phyloP scores from a whole-genome alignment of 306 rosid genomes.

The Sechiopsis laciniata region DNA sequence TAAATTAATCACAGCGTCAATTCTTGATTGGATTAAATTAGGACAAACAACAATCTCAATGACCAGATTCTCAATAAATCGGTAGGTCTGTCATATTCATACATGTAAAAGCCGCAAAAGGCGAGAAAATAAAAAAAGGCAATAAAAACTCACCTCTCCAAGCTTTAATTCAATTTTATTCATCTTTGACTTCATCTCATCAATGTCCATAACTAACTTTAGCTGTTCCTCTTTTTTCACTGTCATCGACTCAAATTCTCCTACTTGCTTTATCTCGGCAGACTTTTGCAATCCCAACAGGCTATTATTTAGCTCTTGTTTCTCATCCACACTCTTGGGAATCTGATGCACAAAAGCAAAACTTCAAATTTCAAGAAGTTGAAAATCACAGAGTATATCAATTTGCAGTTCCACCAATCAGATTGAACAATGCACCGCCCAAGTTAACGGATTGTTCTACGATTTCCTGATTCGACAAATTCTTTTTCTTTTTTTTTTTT shows the following conservation, averaged over 20 bases:
- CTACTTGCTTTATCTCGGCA: conserved; percentile 22
- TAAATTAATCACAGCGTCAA: not conserved
- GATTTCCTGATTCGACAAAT: not conserved
- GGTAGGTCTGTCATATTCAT: not conserved
- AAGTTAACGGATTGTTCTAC: not conserved
- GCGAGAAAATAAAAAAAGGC: not conserved
- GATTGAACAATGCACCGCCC: not conserved
- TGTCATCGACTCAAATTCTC: conserved; percentile 26
- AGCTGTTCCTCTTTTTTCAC: conserved; percentile 25
- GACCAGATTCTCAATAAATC: too few relatives aligned
- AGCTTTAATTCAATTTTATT: conserved; percentile 68
- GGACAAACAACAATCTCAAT: too few relatives aligned
- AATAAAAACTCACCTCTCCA: conserved; percentile 52
- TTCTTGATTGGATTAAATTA: not conserved
- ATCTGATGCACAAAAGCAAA: conserved; percentile 24
- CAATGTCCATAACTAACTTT: conserved; percentile 39
- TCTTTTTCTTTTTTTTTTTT: not conserved
- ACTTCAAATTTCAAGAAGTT: not conserved
- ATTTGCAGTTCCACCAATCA: not conserved
- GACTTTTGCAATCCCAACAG: conserved; percentile 16
- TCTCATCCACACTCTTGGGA: conserved; percentile 30
- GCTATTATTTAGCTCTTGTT: conserved; percentile 27
- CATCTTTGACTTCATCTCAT: conserved; percentile 68
- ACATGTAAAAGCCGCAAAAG: not conserved
- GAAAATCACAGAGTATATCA: conserved; percentile 1